Evolutionary conservation across 208 protist genomes (phyloP).

Genomic region (Vickermania spadyakhi): DNA sequence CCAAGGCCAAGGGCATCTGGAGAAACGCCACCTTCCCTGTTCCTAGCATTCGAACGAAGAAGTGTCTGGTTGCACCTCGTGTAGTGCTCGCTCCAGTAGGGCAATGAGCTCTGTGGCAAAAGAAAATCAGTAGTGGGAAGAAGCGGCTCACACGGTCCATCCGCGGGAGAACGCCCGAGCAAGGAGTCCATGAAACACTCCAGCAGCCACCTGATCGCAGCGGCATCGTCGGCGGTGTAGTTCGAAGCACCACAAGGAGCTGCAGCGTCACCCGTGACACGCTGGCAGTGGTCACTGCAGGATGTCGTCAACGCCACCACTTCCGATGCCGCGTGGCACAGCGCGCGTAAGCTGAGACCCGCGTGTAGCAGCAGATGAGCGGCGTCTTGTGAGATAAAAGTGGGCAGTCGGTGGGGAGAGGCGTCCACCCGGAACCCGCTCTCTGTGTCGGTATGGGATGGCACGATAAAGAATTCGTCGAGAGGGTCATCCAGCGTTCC

Average conservation of each 20-base stretch:
- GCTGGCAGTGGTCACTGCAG: slow-evolving; percentile 1
- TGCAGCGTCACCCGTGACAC: not conserved
- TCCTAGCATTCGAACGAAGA: not conserved
- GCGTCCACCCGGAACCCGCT: slow-evolving; percentile 56
- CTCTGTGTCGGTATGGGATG: slow-evolving; percentile 39
- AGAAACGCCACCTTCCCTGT: too few relatives aligned
- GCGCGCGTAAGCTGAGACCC: slow-evolving; percentile 56
- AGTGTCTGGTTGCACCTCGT: slow-evolving; percentile 4
- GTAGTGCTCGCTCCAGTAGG: slow-evolving; percentile 55
- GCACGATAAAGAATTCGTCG: slow-evolving; percentile 84
- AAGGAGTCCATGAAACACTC: slow-evolving; percentile 24
- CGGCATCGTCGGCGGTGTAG: slow-evolving; percentile 4
- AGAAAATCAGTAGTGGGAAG: slow-evolving; percentile 38
- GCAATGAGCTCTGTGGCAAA: slow-evolving; percentile 14
- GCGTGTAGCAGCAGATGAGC: slow-evolving; percentile 46
- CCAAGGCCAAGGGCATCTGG: not conserved
- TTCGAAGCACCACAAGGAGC: too few relatives aligned
- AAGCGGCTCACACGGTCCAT: slow-evolving; percentile 3
- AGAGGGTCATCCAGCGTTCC: slow-evolving; percentile 53
- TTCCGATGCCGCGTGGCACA: slow-evolving; percentile 50
- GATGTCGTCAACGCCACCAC: slow-evolving; percentile 20
- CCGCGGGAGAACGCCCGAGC: not conserved
- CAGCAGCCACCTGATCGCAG: slow-evolving; percentile 12
- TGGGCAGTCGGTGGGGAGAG: slow-evolving; percentile 51
- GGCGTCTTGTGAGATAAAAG: slow-evolving; percentile 45